Evolutionary conservation across 768 basidiomycete genomes (phyloP).

Genomic region (Cyathus striatus): DNA sequence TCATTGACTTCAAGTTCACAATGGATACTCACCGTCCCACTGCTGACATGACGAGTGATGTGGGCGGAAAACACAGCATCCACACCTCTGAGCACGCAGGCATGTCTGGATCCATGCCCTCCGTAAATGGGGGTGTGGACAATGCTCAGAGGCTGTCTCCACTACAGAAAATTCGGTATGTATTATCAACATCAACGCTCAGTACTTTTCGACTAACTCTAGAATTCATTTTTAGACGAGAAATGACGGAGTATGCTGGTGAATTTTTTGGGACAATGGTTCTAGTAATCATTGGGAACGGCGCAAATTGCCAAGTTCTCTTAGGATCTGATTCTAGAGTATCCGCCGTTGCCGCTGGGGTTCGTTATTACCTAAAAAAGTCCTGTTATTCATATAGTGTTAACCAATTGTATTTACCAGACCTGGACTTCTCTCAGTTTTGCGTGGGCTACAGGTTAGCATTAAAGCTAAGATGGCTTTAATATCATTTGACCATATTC

Average conservation of each 20-base stretch:
- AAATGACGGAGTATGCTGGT: constrained; percentile 24
- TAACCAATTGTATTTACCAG: not conserved
- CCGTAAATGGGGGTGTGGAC: too few relatives aligned
- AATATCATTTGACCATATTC: not conserved
- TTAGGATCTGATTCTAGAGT: constrained; percentile 37
- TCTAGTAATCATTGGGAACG: constrained; percentile 47
- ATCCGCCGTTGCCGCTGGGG: constrained; percentile 40
- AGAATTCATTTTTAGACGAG: too few relatives aligned
- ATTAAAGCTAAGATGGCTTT: not conserved
- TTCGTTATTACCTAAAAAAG: constrained; percentile 21
- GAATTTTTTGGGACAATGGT: constrained; percentile 54
- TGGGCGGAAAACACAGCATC: too few relatives aligned
- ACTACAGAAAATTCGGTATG: too few relatives aligned
- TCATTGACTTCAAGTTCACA: too few relatives aligned
- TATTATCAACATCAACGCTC: too few relatives aligned
- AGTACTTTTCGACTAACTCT: too few relatives aligned
- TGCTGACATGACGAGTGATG: too few relatives aligned
- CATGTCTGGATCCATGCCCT: too few relatives aligned
- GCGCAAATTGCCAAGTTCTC: constrained; percentile 45
- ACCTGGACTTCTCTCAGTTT: constrained; percentile 29
- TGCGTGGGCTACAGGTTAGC: constrained; percentile 34
- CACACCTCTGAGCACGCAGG: too few relatives aligned
- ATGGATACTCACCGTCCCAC: too few relatives aligned
- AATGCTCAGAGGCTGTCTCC: too few relatives aligned
- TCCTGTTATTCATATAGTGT: not conserved